Base-by-base conservation (phyloP, 192 early-diverging fungal genomes). In the Coemansia sp. region DNA sequence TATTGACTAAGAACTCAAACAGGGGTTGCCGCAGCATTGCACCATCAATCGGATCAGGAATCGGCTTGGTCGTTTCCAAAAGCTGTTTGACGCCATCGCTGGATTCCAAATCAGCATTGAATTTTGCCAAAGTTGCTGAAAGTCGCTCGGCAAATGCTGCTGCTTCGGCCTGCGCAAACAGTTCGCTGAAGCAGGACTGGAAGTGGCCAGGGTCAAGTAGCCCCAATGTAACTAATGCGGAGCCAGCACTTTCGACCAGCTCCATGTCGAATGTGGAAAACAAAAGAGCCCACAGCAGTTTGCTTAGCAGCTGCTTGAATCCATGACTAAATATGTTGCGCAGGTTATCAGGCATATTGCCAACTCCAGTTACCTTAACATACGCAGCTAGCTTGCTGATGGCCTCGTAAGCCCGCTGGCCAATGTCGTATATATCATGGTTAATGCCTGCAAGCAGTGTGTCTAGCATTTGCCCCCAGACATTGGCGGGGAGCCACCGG, bases 381-480 rank as follows among this genome's bases (percentile, higher is more conserved):
- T 61, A 70, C 6, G 73, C 73, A 14, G 68, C 73, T 6, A 77
- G 73, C 57, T 67, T 77, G 59, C 61, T 49, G 26, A 77, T 67
- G 15, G 63, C 56, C 23, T 77, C 73, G 42, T 77, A 77, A 2
- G 73, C 57, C 39, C 73, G 73, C 42, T 55, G 67, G 20, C 67
- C 56, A 15, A 77, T 57, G n/a, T 77, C 73, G 38, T 70, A 70
- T 21, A 77, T 65, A 37, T 56, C 57, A 26, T 65, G 64, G 50
- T 70, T 67, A 10, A 69, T 50, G 6, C 73, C 68, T 8, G 39
- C 59, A 36, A 70, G 43, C 30, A 77, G 68, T 52, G 63, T 55
- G n/a, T 50, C 60, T 37, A 77, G 36, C 19, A 67, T 46, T 1
- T 50, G 50, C 20, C 40, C 35, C 73, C 73, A 77, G n/a, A 47